Percentiles rank a stretch among this genome's conserved stretches.
Conservation (phyloP, 2,329 filamentous ascomycete genomes). For the Colletotrichum spinosum region DNA sequence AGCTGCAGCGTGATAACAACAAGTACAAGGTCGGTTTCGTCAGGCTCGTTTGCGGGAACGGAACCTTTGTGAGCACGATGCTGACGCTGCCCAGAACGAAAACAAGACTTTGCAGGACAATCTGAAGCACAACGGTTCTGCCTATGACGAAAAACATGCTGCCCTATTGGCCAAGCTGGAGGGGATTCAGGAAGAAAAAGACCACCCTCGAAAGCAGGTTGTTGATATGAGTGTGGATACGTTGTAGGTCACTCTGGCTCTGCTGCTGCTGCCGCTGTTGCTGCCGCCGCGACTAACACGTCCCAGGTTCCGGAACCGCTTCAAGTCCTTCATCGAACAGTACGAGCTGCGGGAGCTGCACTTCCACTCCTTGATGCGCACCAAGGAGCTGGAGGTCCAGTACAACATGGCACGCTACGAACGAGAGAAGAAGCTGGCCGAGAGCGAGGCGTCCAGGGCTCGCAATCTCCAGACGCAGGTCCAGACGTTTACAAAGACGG, state of each 20-base stretch:
- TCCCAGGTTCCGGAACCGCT: constrained; percentile 82
- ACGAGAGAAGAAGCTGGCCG: constrained; percentile 88
- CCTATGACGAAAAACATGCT: constrained; percentile 88
- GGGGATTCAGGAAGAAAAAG: constrained; percentile 87
- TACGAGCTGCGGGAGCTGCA: constrained; percentile 96
- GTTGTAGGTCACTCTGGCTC: constrained; percentile 3
- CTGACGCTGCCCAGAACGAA: constrained; percentile 72
- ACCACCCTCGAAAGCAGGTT: constrained; percentile 82
- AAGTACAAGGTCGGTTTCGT: constrained; percentile 82
- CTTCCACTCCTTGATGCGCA: constrained; percentile 90
- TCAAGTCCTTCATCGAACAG: constrained; percentile 96
- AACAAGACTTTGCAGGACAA: constrained; percentile 91
- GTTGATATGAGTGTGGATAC: constrained; percentile 86
- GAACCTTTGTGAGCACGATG: background rate
- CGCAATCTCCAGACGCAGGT: constrained; percentile 91
- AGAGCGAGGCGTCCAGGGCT: constrained; percentile 82
- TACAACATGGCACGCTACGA: constrained; percentile 90
- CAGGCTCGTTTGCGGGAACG: constrained; percentile 24
- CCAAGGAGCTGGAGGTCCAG: constrained; percentile 95
- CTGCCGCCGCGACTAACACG: constrained; percentile 45
- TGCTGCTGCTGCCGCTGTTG: background rate
- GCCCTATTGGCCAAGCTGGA: constrained; percentile 86
- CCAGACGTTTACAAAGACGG: constrained; percentile 94
- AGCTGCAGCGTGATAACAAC: constrained; percentile 97
- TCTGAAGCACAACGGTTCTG: constrained; percentile 83